Conservation (phyloP, 2,329 filamentous ascomycete genomes). For the Diaporthe citrichinensis region DNA sequence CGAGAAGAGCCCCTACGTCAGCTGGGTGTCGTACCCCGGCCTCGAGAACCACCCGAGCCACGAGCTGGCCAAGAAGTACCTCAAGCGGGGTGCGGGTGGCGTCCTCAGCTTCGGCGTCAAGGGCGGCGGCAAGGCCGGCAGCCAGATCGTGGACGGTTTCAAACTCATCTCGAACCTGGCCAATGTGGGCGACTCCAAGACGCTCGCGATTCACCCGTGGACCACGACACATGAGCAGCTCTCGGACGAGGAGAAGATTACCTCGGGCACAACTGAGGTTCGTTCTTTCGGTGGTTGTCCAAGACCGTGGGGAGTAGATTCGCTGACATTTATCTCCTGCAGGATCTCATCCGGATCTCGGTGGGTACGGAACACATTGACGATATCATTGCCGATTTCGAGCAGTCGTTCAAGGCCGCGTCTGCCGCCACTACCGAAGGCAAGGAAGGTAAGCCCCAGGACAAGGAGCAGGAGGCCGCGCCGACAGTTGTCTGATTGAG, state of each 20-base stretch:
- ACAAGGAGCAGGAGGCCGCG: constrained; percentile 56
- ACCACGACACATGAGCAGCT: constrained; percentile 96
- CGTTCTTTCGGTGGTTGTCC: constrained; percentile 38
- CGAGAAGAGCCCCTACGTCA: constrained; percentile 84
- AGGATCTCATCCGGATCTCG: constrained; percentile 92
- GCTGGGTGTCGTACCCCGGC: constrained; percentile 95
- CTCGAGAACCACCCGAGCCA: constrained; percentile 86
- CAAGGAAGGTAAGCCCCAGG: constrained; percentile 46
- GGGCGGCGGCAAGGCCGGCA: constrained; percentile 86
- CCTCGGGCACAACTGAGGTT: constrained; percentile 85
- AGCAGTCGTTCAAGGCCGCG: constrained; percentile 84
- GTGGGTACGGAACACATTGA: constrained; percentile 97
- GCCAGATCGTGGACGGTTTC: constrained; percentile 92
- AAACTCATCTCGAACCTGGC: constrained; percentile 96
- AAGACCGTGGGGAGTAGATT: neutral
- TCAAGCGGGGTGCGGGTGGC: constrained; percentile 87
- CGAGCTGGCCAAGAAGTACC: constrained; percentile 86
- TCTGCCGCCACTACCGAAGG: constrained; percentile 58
- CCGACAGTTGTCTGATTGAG: constrained; percentile 52
- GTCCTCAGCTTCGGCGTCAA: constrained; percentile 95
- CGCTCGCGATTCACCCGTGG: constrained; percentile 95
- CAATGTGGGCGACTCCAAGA: constrained; percentile 97
- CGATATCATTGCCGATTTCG: constrained; percentile 96
- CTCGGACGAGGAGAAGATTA: constrained; percentile 82
- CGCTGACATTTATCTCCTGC: constrained; percentile 37